Base-by-base conservation (phyloP, 495 filamentous ascomycete species). In the Acidomyces sp. region DNA sequence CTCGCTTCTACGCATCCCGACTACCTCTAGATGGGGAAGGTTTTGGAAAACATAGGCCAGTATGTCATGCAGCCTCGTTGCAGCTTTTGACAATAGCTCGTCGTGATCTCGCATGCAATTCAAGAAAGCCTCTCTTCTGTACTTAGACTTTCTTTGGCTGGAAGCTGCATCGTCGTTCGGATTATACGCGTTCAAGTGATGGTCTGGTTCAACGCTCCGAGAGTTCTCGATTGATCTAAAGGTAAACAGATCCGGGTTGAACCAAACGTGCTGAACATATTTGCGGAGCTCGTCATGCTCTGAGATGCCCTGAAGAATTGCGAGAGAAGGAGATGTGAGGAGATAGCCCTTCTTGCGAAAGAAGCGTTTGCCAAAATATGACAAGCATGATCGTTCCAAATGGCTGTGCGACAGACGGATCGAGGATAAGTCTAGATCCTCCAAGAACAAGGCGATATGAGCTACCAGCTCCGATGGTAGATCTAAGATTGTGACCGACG, bases 281-380 rank as follows among this genome's bases (percentile, higher is more conserved):
- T 42, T 43, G 12, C 22, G 31, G 13, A 52, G 34, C 9, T 40
- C 33, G 12, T 33, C 15, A 25, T 52, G 37, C 1, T 34, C n/a
- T 5, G 38, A 20, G 18, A 52, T 43, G 16, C n/a, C 4, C 4
- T 24, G 11, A 4, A 52, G 39, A 21, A 47, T 39, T 11, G 25
- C 5, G 4, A 52, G 24, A 15, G 26, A 34, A 2, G 20, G 19
- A 20, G 17, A 37, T 7, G 43, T 52, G 43, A 52, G 21, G 15
- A 52, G 32, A 35, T 32, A 52, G 38, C 48, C 48, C 20, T 43
- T 46, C 21, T 52, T 52, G 18, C 48, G 25, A 39, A 52, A 52
- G 39, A 47, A 52, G 28, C 39, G 48, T 9, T 35, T 36, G 26
- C 43, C 43, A 35, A 52, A 52, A 22, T 23, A 11, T 1, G 25